These are phyloP conservation scores for Globisporangium megalacanthum DNA, from an alignment of 352 stramenopile genomes.

Conservation along the genomic window DNA sequence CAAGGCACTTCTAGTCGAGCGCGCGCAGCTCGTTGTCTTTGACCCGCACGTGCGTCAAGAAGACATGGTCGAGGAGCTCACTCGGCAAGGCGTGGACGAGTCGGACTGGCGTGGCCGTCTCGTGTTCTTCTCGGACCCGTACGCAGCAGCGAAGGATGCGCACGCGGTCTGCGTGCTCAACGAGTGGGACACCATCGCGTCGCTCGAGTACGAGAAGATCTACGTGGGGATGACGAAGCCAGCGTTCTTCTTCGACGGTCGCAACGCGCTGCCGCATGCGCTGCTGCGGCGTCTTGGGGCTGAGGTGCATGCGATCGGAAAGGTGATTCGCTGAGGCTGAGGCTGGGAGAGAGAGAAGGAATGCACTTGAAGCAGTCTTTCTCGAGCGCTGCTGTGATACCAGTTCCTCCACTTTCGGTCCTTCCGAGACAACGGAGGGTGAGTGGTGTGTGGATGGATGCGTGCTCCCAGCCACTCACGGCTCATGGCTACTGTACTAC, in stretches of 20 bases:
- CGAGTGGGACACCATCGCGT: constrained; percentile 94
- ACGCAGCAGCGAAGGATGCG: constrained; percentile 89
- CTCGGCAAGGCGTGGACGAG: constrained; percentile 88
- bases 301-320: constrained; percentile 97
- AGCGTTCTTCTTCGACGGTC: constrained; percentile 99
- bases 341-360: no score
- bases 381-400: not conserved
- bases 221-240: constrained; percentile 97
- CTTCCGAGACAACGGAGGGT: constrained; percentile 18
- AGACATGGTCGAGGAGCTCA: constrained; percentile 85
- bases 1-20: constrained; percentile 95
- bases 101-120: constrained; percentile 23
- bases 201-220: constrained; percentile 95
- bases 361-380: no score
- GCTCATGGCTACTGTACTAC: constrained; percentile 8
- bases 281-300: constrained; percentile 95
- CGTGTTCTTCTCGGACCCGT: constrained; percentile 71
- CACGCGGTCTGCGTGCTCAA: constrained; percentile 73
- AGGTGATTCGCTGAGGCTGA: constrained; percentile 1
- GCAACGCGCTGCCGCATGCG: constrained; percentile 95
- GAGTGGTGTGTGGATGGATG: constrained; percentile 43
- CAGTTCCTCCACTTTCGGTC: no score
- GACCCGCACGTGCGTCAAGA: constrained; percentile 98
- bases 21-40: constrained; percentile 95
- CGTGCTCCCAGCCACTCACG: no score